phyloP scores from a whole-genome alignment of 164 flowering plant species.

The Santalum album region DNA sequence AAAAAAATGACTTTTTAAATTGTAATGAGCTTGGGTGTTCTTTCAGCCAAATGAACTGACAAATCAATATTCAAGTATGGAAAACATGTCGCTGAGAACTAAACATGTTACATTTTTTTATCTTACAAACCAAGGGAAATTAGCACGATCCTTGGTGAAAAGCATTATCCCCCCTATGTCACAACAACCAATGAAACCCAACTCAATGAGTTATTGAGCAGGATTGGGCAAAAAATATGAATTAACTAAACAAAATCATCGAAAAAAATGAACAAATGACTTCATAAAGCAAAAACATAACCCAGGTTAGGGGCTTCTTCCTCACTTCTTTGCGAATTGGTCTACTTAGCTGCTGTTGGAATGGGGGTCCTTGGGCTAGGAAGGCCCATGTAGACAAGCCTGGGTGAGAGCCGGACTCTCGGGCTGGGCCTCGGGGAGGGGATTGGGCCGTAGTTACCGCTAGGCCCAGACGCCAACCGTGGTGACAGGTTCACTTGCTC shows the following conservation, averaged over 20 bases:
- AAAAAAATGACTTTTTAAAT: no score
- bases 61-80: no score
- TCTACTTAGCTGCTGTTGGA: background rate
- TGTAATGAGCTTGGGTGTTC: no score
- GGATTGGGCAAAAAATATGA: no score
- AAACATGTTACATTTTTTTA: no score
- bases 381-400: conserved; percentile 6
- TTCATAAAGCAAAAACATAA: background rate
- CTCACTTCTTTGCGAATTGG: background rate
- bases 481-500: conserved; percentile 51
- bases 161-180: no score
- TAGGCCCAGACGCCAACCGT: conserved; percentile 11
- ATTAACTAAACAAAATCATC: background rate
- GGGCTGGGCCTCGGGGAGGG: conserved; percentile 16
- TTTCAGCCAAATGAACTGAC: no score
- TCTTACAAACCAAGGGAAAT: no score
- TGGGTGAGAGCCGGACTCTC: conserved; percentile 10
- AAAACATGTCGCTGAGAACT: no score
- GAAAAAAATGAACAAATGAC: background rate
- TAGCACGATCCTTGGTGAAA: no score
- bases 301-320: background rate
- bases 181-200: no score
- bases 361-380: conserved; percentile 5
- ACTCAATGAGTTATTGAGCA: no score
- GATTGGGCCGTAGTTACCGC: conserved; percentile 25